These are phyloP conservation scores for Drosera spatulata DNA, from an alignment of 179 eudicot genomes.

Conservation along the genomic window DNA sequence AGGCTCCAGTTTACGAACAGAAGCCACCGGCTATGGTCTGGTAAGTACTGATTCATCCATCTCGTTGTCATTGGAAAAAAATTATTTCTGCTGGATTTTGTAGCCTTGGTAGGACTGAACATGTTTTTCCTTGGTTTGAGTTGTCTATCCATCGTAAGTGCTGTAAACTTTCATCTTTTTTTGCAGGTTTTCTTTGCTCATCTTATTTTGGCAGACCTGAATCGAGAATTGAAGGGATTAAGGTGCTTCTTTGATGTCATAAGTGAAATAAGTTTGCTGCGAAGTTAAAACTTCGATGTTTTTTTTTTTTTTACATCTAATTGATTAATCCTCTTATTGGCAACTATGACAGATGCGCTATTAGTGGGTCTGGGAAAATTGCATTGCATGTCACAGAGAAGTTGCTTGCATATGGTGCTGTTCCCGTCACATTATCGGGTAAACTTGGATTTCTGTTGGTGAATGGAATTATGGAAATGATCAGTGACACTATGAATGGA, in stretches of 20 bases:
- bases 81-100: not conserved
- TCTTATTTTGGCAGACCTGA: constrained; percentile 80
- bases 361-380: constrained; percentile 94
- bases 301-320: too few species aligned
- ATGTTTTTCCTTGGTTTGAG: not conserved
- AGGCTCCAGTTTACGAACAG: constrained; percentile 85
- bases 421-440: constrained; percentile 92
- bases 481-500: too few species aligned
- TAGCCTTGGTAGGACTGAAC: not conserved
- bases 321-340: constrained; percentile 6
- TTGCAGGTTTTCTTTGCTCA: constrained; percentile 94
- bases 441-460: constrained; percentile 3
- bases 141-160: not conserved
- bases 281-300: too few species aligned
- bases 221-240: constrained; percentile 84
- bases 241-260: constrained; percentile 32
- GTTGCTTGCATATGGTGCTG: constrained; percentile 77
- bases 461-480: not conserved
- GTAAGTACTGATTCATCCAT: constrained; percentile 21
- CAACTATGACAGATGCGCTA: constrained; percentile 53
- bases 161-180: not conserved
- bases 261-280: not conserved
- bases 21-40: constrained; percentile 98
- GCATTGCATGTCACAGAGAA: constrained; percentile 93
- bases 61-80: too few species aligned